Evolutionary conservation across 2,329 filamentous ascomycete species (phyloP), one percentile per base, ranked within the genome.

Genomic region (Aspergillus nomiae): DNA sequence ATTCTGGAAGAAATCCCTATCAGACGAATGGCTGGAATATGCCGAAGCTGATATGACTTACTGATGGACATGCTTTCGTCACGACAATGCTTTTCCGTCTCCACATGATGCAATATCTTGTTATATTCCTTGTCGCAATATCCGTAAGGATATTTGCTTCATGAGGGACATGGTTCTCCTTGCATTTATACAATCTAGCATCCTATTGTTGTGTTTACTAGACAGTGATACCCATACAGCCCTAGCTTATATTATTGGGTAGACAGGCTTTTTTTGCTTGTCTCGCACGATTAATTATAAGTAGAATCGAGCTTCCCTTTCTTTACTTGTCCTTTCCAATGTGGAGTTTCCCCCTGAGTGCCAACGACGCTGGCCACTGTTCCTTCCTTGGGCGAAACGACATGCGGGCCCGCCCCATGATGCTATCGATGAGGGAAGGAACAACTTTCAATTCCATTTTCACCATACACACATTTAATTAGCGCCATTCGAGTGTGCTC

Each of bases 21-120:
- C 77, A 8, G 78, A 78, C n/a, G 76, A 79, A 67, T 81, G 79
- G 79, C 74, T 81, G 19, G 79, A 81, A 62, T 81, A 76, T 62
- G 78, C 78, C 16, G 78, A 81, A 65, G 76, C 78, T 16, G 73
- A 80, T 57, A 74, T 80, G 72, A 69, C 71, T 45, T 73, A 75
- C 58, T 73, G 76, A 67, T 75, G 60, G 36, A 36, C 30, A 28
- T 19, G 69, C 43, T 38, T 57, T 26, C 56, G 48, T 24, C 24
- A 41, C 11, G 28, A n/a, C 28, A 10, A 32, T 51, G 16, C 19
- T 32, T 32, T 55, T 24, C 14, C 24, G 32, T 26, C 36, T 7
- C n/a, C 21, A 12, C 30, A 38, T 55, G 51, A 36, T 55, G n/a
- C 10, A 30, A 21, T 38, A 2, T 10, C 26, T 21, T 21, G 6